Evolutionary conservation across 345 rosid species (phyloP), one percentile per base, ranked within the genome.

Genomic region (Hypericum androsaemum): DNA sequence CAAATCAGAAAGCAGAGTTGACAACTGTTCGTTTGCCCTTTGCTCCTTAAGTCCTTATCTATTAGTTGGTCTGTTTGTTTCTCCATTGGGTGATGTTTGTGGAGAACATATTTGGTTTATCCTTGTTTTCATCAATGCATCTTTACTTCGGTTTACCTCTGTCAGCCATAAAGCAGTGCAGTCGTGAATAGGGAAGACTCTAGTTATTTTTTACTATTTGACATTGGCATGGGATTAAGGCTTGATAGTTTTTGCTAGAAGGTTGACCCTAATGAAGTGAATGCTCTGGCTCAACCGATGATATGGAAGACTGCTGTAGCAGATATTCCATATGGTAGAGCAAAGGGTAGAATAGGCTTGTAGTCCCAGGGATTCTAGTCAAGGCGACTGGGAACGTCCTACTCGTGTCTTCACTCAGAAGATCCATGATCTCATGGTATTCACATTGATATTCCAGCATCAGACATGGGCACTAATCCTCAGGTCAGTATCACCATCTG

Each of bases 341-440:
- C 63, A 5, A 59, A 59, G 39, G 63, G 63, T 8, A 55, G 63
- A 2, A 59, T 59, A 6, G 63, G 63, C n/a, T 8, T 59, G 63
- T 48, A 50, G 43, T 36, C 63, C 63, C 10, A 59, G 53, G 47
- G 63, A 59, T 43, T 41, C 50, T 6, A 59, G 63, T 41, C 40
- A 13, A 10, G 50, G 63, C 35, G 63, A 59, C 12, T 42, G 39
- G 12, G 63, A 59, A 12, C 54, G 63, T 6, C 63, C 50, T 5
- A 59, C 63, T 35, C 56, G 63, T 39, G 63, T 59, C 41, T 59
- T 59, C 63, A 59, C 63, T 28, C 63, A 59, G 52, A 59, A 59
- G 53, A 59, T 59, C 40, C 63, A 59, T 10, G 63, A 59, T 32
- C 63, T 59, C 39, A 59, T 59, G 63, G 63, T 12, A 59, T 42